These are phyloP conservation scores for Metschnikowia picachoensis DNA, from an alignment of 805 yeast genomes.

Conservation along the genomic window DNA sequence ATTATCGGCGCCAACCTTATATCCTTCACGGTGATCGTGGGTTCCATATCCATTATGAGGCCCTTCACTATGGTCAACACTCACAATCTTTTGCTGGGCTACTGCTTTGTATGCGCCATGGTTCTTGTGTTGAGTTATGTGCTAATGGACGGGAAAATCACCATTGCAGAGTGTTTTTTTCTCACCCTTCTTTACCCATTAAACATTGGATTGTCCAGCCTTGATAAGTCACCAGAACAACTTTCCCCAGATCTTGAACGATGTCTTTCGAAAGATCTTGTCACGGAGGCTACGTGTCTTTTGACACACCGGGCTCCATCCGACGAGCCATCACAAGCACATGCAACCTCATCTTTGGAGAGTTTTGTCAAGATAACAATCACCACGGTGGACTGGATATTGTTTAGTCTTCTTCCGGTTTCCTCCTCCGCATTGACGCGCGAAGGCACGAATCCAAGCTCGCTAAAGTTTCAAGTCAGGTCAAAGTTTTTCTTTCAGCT, in stretches of 20 bases:
- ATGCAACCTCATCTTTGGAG: not conserved
- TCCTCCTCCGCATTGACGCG: conserved; percentile 3
- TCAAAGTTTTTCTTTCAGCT: conserved; percentile 14
- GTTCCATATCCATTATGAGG: conserved; percentile 23
- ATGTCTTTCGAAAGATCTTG: not conserved
- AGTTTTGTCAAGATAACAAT: not conserved
- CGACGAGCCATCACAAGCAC: not conserved
- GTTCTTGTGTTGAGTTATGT: conserved; percentile 26
- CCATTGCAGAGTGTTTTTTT: conserved; percentile 26
- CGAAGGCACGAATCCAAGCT: not conserved
- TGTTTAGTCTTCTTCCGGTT: conserved; percentile 10
- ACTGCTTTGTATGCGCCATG: conserved; percentile 28
- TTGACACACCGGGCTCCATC: not conserved
- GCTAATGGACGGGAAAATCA: conserved; percentile 33
- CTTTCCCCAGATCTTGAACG: conserved; percentile 1
- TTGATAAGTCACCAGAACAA: not conserved
- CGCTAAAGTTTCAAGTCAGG: conserved; percentile 7
- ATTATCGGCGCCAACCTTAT: conserved; percentile 34
- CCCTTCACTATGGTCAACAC: conserved; percentile 24
- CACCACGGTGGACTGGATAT: not conserved
- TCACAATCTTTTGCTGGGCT: conserved; percentile 22
- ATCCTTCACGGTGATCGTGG: conserved; percentile 33
- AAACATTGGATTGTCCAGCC: conserved; percentile 14
- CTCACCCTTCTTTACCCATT: conserved; percentile 19
- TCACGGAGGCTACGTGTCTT: conserved; percentile 6